phyloP scores from a whole-genome alignment of 2,329 filamentous ascomycete genomes.

The Colletotrichum gloeosporioides region DNA sequence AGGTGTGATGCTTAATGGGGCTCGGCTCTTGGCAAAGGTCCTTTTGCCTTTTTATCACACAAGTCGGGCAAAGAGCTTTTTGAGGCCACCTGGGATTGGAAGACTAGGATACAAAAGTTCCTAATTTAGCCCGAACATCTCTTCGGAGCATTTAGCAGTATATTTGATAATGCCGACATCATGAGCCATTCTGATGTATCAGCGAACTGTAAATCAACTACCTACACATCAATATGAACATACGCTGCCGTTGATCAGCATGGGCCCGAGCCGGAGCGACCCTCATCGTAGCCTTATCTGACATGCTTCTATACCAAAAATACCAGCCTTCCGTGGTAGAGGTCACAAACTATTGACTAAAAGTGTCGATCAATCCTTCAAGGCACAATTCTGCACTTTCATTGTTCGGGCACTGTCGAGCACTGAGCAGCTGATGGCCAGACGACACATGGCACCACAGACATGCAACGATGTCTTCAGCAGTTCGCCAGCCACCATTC shows the following conservation, averaged over 20 bases:
- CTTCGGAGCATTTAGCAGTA: neutral
- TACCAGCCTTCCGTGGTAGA: neutral
- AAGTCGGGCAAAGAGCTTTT: neutral
- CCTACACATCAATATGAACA: neutral
- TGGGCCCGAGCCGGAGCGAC: neutral
- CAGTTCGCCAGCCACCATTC: neutral
- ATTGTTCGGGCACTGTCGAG: neutral
- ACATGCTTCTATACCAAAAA: neutral
- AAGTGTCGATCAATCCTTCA: neutral
- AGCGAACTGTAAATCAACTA: neutral
- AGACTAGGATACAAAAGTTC: neutral
- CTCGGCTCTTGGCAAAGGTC: neutral
- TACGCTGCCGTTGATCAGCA: neutral
- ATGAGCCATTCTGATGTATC: neutral
- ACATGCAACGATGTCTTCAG: neutral
- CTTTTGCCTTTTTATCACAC: neutral
- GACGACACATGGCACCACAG: neutral
- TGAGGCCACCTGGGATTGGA: neutral
- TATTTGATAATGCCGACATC: neutral
- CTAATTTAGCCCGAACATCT: neutral
- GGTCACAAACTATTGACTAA: neutral
- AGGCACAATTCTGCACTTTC: neutral
- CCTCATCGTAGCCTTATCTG: neutral
- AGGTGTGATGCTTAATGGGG: neutral
- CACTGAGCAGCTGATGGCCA: neutral